Conservation (phyloP, 306 rosid genomes). For the Chamaecrista fasciculata region DNA sequence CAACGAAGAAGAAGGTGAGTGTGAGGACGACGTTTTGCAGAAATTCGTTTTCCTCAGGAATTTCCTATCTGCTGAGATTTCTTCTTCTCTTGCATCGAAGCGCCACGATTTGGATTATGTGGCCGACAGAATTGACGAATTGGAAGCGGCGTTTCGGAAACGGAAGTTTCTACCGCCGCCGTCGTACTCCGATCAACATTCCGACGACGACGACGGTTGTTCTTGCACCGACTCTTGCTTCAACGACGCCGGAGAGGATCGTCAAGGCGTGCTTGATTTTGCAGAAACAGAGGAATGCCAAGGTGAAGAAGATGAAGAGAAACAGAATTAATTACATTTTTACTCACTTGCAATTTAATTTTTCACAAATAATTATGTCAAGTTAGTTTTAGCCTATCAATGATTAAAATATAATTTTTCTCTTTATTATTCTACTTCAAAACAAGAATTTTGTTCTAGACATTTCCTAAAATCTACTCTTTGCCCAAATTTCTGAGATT, state of each 20-base stretch:
- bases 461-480: too few species aligned
- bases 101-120: conserved; percentile 34
- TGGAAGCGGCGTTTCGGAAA: conserved; percentile 25
- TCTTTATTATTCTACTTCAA: too few species aligned
- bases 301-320: not conserved
- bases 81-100: conserved; percentile 33
- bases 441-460: too few species aligned
- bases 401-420: too few species aligned
- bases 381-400: too few species aligned
- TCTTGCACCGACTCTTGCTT: conserved; percentile 45
- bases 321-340: too few species aligned
- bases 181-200: not conserved
- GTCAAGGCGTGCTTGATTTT: not conserved
- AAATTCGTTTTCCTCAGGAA: conserved; percentile 34
- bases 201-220: too few species aligned
- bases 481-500: too few species aligned
- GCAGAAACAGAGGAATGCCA: conserved; percentile 23
- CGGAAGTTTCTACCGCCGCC: conserved; percentile 16
- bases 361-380: too few species aligned
- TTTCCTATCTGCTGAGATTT: conserved; percentile 43
- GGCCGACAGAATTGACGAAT: not conserved
- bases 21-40: too few species aligned
- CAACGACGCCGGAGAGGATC: conserved; percentile 39
- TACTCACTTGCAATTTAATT: too few species aligned
- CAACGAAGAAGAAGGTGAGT: too few species aligned